Evolutionary conservation across 2,329 filamentous ascomycete genomes (phyloP).

Genomic region (Ophiostoma ulmi): DNA sequence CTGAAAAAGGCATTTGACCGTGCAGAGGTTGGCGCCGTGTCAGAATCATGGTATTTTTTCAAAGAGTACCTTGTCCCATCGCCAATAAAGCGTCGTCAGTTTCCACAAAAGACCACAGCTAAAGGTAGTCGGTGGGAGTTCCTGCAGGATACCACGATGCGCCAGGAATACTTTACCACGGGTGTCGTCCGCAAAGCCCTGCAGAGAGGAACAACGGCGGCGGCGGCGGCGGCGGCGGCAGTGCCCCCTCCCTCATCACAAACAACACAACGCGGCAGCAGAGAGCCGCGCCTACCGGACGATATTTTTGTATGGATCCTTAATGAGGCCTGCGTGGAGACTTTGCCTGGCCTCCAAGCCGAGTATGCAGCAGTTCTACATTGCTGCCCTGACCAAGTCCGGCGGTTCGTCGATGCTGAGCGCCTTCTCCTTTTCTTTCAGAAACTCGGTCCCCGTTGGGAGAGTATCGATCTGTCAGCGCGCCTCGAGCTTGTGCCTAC

Average conservation of each 20-base stretch:
- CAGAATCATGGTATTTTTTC: conserved; percentile 49
- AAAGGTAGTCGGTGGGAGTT: conserved; percentile 42
- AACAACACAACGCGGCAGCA: neutral
- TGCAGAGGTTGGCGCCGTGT: conserved; percentile 39
- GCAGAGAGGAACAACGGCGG: conserved; percentile 11
- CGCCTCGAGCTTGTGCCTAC: conserved; percentile 27
- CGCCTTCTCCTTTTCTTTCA: conserved; percentile 51
- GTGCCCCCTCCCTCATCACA: neutral
- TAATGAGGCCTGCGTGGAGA: conserved; percentile 53
- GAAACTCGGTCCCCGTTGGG: conserved; percentile 51
- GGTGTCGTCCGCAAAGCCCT: conserved; percentile 57
- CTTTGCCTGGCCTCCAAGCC: conserved; percentile 47
- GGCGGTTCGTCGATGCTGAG: conserved; percentile 43
- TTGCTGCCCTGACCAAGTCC: conserved; percentile 34
- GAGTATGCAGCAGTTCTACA: conserved; percentile 57
- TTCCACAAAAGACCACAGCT: conserved; percentile 37
- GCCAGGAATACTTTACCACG: conserved; percentile 56
- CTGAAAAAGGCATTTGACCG: conserved; percentile 46
- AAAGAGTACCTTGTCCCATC: conserved; percentile 32
- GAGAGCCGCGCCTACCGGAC: conserved; percentile 46
- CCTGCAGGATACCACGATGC: conserved; percentile 45
- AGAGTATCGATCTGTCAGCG: conserved; percentile 35
- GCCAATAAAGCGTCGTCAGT: conserved; percentile 31
- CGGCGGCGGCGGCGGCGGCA: no score
- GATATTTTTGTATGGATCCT: conserved; percentile 63